A percentile compares a stretch with the other conserved stretches of the same genome.
Evolutionary conservation across 176 grass and related monocot genomes (phyloP).

Genomic region (Zea luxurians): DNA sequence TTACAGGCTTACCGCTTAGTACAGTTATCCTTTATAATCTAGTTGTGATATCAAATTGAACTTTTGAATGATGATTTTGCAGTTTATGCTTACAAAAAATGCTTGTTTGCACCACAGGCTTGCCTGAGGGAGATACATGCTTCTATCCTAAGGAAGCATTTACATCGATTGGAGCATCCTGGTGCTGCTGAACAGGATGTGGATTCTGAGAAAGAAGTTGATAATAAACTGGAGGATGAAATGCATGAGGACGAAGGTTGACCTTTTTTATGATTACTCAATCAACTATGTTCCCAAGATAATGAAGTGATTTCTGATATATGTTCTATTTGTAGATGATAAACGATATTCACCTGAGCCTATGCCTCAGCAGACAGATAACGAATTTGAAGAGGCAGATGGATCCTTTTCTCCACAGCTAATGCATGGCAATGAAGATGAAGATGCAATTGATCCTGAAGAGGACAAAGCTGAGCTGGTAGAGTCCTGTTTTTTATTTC

Average conservation of each 20-base stretch:
- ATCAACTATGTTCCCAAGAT: conserved; percentile 1
- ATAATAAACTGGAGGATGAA: conserved; percentile 44
- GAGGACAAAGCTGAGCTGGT: conserved; percentile 94
- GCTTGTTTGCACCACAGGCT: conserved; percentile 52
- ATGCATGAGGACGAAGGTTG: conserved; percentile 64
- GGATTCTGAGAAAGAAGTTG: conserved; percentile 49
- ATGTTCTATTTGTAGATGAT: conserved; percentile 55
- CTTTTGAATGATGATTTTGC: conserved; percentile 23
- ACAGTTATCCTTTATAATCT: conserved; percentile 5
- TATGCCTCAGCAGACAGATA: conserved; percentile 56
- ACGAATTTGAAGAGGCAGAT: conserved; percentile 59
- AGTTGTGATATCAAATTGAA: neutral
- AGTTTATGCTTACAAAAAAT: neutral
- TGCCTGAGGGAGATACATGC: conserved; percentile 89
- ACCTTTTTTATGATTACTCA: conserved; percentile 40
- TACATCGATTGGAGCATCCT: conserved; percentile 76
- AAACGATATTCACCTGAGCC: conserved; percentile 71
- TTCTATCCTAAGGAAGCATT: conserved; percentile 86
- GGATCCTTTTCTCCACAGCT: conserved; percentile 94
- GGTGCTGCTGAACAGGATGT: conserved; percentile 41
- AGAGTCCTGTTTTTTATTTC: conserved; percentile 22
- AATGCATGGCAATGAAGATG: conserved; percentile 80
- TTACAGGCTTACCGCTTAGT: neutral
- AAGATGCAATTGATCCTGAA: conserved; percentile 95
- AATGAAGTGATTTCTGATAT: conserved; percentile 32